Evolutionary conservation across 108 stramenopile species (phyloP).

Genomic region (Aureococcus anophagefferens): DNA sequence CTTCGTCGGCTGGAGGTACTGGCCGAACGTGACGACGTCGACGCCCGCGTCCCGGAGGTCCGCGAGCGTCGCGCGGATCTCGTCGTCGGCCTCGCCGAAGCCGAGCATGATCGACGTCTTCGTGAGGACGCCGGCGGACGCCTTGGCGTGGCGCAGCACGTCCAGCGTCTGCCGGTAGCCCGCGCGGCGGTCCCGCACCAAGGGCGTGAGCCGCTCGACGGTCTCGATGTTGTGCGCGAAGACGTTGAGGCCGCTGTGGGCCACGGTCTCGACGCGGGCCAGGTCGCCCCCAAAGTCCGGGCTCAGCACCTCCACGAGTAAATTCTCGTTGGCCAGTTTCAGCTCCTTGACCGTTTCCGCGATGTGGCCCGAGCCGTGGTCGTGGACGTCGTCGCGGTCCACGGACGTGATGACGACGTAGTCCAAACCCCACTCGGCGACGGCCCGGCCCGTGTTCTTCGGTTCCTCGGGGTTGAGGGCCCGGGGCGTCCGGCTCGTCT

Average conservation of each 20-base stretch:
- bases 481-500: slow-evolving; percentile 75
- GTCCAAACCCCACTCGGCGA: slow-evolving; percentile 87
- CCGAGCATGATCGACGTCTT: slow-evolving; percentile 93
- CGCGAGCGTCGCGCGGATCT: slow-evolving; percentile 63
- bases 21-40: slow-evolving; percentile 96
- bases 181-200: slow-evolving; percentile 86
- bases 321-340: slow-evolving; percentile 49
- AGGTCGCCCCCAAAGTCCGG: slow-evolving; percentile 84
- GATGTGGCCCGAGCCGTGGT: slow-evolving; percentile 88
- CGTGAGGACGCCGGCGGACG: slow-evolving; percentile 45
- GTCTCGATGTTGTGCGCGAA: slow-evolving; percentile 97
- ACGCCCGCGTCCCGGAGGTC: slow-evolving; percentile 73
- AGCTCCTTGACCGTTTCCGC: slow-evolving; percentile 61
- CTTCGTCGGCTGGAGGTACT: slow-evolving; percentile 87
- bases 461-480: slow-evolving; percentile 87
- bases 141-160: slow-evolving; percentile 78
- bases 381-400: slow-evolving; percentile 88
- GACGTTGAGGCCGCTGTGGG: slow-evolving; percentile 83
- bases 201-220: slow-evolving; percentile 74
- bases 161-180: slow-evolving; percentile 74
- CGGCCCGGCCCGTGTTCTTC: slow-evolving; percentile 73
- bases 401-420: slow-evolving; percentile 95
- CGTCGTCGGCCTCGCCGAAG: slow-evolving; percentile 85
- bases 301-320: slow-evolving; percentile 83
- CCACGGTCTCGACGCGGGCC: slow-evolving; percentile 60